Conservation (phyloP, 2,329 filamentous ascomycete species). For the Pseudogymnoascus sp. region DNA sequence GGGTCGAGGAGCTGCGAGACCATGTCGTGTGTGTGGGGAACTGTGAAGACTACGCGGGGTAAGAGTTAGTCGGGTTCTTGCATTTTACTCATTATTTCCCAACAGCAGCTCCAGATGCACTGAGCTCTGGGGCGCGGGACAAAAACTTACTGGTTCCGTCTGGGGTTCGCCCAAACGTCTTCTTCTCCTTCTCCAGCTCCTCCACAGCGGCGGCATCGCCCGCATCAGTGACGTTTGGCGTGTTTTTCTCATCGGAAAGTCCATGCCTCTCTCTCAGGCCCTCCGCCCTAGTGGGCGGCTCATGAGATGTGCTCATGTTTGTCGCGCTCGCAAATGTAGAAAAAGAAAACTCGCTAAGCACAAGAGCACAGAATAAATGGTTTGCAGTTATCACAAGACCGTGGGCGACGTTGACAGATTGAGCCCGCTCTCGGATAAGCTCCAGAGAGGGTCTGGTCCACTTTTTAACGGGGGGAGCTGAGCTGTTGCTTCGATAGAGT, state of each 20-base stretch:
- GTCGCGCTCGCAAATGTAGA: not conserved
- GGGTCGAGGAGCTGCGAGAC: conserved; percentile 94
- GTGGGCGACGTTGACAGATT: conserved; percentile 3
- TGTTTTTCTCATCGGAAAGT: not conserved
- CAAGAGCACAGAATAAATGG: conserved; percentile 3
- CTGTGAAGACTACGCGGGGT: conserved; percentile 68
- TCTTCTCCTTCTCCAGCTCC: conserved; percentile 47
- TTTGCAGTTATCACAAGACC: conserved; percentile 5
- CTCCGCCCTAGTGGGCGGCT: conserved; percentile 8
- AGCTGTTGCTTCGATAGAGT: conserved; percentile 7
- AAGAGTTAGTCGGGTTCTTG: conserved; percentile 9
- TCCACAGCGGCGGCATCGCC: conserved; percentile 17
- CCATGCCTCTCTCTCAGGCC: conserved; percentile 3
- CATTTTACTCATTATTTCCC: conserved; percentile 8
- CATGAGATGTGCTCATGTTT: conserved; percentile 6
- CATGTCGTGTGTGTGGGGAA: conserved; percentile 97
- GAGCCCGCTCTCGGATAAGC: conserved; percentile 8
- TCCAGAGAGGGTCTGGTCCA: not conserved
- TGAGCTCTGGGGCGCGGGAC: not conserved
- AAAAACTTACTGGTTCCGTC: conserved; percentile 73
- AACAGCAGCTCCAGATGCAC: not conserved
- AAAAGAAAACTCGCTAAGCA: conserved; percentile 7
- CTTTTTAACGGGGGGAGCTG: conserved; percentile 3
- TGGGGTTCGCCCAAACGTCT: conserved; percentile 85
- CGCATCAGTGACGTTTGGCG: not conserved